Base-by-base conservation (phyloP, 805 yeast species). In the Blastobotrys terrestris region DNA sequence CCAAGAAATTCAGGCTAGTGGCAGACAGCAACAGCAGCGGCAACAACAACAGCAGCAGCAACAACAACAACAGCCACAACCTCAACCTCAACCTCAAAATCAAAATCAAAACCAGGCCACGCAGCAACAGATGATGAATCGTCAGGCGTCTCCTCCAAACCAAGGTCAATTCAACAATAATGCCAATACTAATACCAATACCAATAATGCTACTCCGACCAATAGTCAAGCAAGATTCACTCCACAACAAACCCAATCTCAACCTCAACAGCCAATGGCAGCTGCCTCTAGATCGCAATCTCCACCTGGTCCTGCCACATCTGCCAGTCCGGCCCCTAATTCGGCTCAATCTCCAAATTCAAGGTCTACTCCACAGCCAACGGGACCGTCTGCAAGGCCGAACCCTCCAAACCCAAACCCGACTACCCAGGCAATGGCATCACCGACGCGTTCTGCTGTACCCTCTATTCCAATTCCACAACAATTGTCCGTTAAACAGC, bases 401-500 rank as follows among this genome's bases (percentile, higher is more conserved):
- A 46, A 40, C 42, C 48, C 40, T 13, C 50, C 53, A 39, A 46
- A 46, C 31, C 46, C 44, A 31, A 44, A 19, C 13, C 40, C 19
- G 19, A 15, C 39, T 7, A 21, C 44, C 20, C 49, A 11, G 42
- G 77, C 84, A 18, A 55, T 61, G 54, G 52, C 63, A 14, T 59
- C 66, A 16, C 67, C 67, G 2, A 53, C 64, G 11, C 55, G 63
- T 13, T 56, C 65, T 2, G 49, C 56, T 18, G 53, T 66, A 15
- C 57, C 60, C 16, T 56, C 64, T 3, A 55, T 71, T 55, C 68
- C 72, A 1, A 84, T 92, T 41, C 84, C 96, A 1, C 77, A 77
- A 45, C 81, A 78, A 16, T 73, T 94, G 49, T 77, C 83, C 49
- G 81, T 88, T 4, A 77, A 79, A 54, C 79, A 83, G 3, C 84